Evolutionary conservation across 768 basidiomycete species (phyloP).

Genomic region (Lactifluus piperatus): DNA sequence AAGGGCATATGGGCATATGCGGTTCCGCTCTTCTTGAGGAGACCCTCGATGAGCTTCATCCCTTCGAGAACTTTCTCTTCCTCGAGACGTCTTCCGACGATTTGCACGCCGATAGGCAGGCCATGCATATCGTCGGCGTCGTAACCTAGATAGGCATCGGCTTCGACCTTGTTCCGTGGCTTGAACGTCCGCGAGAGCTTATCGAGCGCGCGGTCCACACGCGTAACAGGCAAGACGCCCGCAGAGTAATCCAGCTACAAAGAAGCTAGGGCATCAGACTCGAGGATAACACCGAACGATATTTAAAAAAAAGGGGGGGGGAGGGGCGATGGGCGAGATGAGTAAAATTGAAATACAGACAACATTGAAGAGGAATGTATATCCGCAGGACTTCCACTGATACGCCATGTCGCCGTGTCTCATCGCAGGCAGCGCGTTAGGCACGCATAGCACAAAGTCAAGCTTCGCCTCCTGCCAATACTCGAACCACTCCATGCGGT

Average conservation of each 20-base stretch:
- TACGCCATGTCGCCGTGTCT: constrained; percentile 45
- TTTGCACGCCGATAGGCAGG: constrained; percentile 57
- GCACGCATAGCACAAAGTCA: constrained; percentile 57
- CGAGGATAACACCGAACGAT: neutral
- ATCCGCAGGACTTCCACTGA: constrained; percentile 45
- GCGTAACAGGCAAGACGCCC: constrained; percentile 52
- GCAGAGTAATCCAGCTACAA: constrained; percentile 44
- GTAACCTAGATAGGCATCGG: constrained; percentile 43
- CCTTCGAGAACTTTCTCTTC: constrained; percentile 68
- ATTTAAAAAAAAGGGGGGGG: neutral
- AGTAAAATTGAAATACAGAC: constrained; percentile 32
- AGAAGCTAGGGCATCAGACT: neutral
- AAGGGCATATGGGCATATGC: neutral
- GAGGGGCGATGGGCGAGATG: no score
- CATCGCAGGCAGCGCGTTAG: constrained; percentile 52
- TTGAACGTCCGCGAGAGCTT: constrained; percentile 29
- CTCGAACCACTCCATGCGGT: constrained; percentile 33
- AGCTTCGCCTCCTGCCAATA: constrained; percentile 38
- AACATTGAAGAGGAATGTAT: constrained; percentile 61
- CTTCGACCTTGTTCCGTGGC: constrained; percentile 37
- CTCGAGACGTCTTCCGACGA: constrained; percentile 52
- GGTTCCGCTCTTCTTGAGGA: constrained; percentile 1
- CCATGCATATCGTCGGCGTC: constrained; percentile 57
- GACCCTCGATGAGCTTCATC: constrained; percentile 48
- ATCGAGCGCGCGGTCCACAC: constrained; percentile 40